Evolutionary conservation across 495 filamentous ascomycete genomes (phyloP).

Genomic region (Neurospora sp.): DNA sequence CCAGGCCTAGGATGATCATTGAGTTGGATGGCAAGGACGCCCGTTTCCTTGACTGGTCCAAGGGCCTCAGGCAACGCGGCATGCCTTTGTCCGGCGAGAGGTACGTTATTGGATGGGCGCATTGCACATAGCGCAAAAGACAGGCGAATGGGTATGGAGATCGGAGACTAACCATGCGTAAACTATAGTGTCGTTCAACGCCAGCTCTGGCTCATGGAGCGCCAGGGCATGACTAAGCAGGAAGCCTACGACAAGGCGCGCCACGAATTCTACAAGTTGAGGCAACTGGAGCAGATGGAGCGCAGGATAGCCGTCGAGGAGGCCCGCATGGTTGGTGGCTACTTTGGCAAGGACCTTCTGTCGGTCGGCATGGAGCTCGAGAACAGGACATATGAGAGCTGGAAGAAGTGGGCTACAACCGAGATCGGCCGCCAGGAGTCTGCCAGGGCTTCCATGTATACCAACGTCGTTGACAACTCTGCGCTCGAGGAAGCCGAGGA

Average conservation of each 20-base stretch:
- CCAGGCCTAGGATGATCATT: constrained; percentile 72
- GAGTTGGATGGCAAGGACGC: constrained; percentile 80
- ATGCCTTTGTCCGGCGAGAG: constrained; percentile 78
- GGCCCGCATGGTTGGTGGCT: constrained; percentile 72
- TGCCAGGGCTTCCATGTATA: constrained; percentile 38
- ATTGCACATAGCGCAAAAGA: not conserved
- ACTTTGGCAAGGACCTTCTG: constrained; percentile 65
- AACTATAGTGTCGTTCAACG: constrained; percentile 76
- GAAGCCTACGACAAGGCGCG: constrained; percentile 81
- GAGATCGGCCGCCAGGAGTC: constrained; percentile 32
- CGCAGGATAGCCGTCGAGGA: constrained; percentile 81
- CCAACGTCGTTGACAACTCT: constrained; percentile 10
- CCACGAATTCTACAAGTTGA: constrained; percentile 79
- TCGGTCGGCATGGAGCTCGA: constrained; percentile 78
- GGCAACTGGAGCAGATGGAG: constrained; percentile 74
- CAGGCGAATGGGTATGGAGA: not conserved
- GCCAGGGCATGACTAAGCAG: constrained; percentile 47
- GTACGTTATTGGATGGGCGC: constrained; percentile 32
- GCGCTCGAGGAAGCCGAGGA: constrained; percentile 3
- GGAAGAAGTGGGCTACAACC: constrained; percentile 69
- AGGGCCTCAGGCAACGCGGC: constrained; percentile 60
- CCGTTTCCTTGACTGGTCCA: constrained; percentile 67
- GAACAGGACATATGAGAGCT: constrained; percentile 62
- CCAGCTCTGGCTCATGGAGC: constrained; percentile 73
- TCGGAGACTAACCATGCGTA: not conserved